phyloP scores from a whole-genome alignment of 805 yeast genomes.

The Metschnikowia bowlesiae region DNA sequence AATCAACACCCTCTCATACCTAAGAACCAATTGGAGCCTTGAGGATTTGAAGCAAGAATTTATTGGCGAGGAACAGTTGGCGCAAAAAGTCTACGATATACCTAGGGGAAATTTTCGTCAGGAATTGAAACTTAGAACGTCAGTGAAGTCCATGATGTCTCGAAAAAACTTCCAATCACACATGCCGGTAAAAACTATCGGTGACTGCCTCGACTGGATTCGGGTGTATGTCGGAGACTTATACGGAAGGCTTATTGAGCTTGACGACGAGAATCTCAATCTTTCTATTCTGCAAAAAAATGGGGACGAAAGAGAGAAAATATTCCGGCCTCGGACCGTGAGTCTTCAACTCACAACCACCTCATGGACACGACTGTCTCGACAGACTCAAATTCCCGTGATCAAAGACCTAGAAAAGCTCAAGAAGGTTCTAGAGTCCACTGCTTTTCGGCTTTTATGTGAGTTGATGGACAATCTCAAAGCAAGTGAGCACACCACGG shows the following conservation, averaged over 20 bases:
- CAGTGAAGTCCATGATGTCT: constrained; percentile 83
- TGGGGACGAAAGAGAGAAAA: constrained; percentile 20
- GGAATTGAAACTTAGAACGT: constrained; percentile 55
- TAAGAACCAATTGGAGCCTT: constrained; percentile 46
- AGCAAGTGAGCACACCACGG: constrained; percentile 20
- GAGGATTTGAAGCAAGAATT: constrained; percentile 20
- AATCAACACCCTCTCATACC: constrained; percentile 40
- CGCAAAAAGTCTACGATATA: constrained; percentile 52
- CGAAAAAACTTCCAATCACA: constrained; percentile 70
- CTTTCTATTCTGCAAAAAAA: constrained; percentile 21
- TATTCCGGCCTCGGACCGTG: constrained; percentile 54
- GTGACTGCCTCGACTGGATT: constrained; percentile 73
- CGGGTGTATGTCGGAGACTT: constrained; percentile 80
- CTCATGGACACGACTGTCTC: constrained; percentile 27
- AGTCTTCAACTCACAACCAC: constrained; percentile 33
- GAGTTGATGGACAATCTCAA: constrained; percentile 31
- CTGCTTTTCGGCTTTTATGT: constrained; percentile 37
- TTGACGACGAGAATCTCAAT: constrained; percentile 58
- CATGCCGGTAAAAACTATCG: constrained; percentile 44
- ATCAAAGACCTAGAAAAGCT: constrained; percentile 33
- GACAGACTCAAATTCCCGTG: constrained; percentile 39
- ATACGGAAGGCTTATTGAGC: constrained; percentile 62
- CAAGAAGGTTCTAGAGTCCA: constrained; percentile 19
- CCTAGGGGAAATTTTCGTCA: constrained; percentile 58
- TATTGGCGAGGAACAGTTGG: constrained; percentile 43